Base-by-base conservation (phyloP, 768 basidiomycete genomes). In the Panaeolus cyanescens region DNA sequence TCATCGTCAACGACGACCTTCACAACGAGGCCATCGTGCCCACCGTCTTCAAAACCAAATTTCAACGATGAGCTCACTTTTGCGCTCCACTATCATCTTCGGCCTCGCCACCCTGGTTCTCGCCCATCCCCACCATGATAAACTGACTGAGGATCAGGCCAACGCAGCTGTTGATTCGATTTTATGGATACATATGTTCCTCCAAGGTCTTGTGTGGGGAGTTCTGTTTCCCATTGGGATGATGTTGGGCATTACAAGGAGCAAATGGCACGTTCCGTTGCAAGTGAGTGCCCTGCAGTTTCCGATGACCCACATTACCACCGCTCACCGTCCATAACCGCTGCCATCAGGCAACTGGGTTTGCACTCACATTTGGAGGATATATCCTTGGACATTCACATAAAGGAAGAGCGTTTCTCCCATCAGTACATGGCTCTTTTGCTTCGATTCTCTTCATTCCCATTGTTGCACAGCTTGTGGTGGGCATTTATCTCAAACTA, bases 401-500 rank as follows among this genome's bases (percentile, higher is more conserved):
- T 70, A 79, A 82, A 32, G 95, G 96, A 0, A 82, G 95, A 25
- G 74, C 81, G 60, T 98, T 96, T 68, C 83, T 85, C 1, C 77
- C 80, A 30, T 90, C 91, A 4, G 85, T 85, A 0, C 95, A 97
- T 70, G 91, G 88, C 4, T 72, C 74, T 12, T 86, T 90, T 65
- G 90, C 88, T 19, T 84, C 81, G 34, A 76, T 95, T 54, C 77
- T 90, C 19, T 75, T 91, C 65, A 54, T 86, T 34, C 87, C 92
- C 15, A 85, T 95, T 36, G 65, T 82, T 13, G 65, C 78, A 1
- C 95, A 97, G 75, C 77, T 91, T 10, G 66, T 72, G 22, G 77
- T 94, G 54, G 96, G 96, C 4, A 83, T 93, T 42, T 98, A 96
- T 75, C 88, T 98, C 66, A 97, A 96, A 75, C 77, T 96, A 6